Evolutionary conservation across 768 basidiomycete genomes (phyloP), one percentile per base, ranked within the genome.

Genomic region (Collybiopsis luxurians): DNA sequence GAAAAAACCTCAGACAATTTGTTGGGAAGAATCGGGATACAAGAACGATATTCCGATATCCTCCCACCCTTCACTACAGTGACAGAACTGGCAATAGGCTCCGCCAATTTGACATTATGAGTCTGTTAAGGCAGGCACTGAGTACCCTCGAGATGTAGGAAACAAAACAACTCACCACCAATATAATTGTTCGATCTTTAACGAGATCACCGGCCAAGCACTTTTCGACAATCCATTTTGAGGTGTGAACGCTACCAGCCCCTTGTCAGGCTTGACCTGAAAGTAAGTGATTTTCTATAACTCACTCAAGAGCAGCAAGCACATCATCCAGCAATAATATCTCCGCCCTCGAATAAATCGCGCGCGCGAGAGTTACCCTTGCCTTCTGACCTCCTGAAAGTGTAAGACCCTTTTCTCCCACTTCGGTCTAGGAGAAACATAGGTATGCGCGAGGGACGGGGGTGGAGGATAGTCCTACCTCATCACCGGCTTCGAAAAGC

Each of bases 271-370:
- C n/a, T n/a, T n/a, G n/a, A n/a, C n/a, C n/a, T n/a, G n/a, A n/a
- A n/a, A n/a, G 17, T 31, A 17, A 15, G 28, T 12, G 28, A 12
- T 9, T 24, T 5, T 4, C n/a, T 2, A 10, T 3, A 23, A 72
- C 71, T 58, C 55, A 73, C 71, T 87, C 86, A 28, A 87, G 69
- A 6, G 85, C 85, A n/a, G 83, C 84, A 23, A 87, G 69, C 15
- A 90, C 81, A 64, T 92, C 89, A 62, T 92, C 90, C 40, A 92
- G 70, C 7, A 92, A 68, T 5, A 92, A 64, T n/a, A 84, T 81
- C 21, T 80, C 67, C 0, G 89, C 84, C n/a, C 69, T 69, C 2
- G 76, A 78, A 54, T 80, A 79, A 0, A 79, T 67, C 10, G 77
- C 78, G 27, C 78, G 66, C 15, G 78, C 77, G 3, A 80, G 67